These are phyloP conservation scores for Pythium brassicae DNA, from an alignment of 352 stramenopile genomes.

Conservation along the genomic window DNA sequence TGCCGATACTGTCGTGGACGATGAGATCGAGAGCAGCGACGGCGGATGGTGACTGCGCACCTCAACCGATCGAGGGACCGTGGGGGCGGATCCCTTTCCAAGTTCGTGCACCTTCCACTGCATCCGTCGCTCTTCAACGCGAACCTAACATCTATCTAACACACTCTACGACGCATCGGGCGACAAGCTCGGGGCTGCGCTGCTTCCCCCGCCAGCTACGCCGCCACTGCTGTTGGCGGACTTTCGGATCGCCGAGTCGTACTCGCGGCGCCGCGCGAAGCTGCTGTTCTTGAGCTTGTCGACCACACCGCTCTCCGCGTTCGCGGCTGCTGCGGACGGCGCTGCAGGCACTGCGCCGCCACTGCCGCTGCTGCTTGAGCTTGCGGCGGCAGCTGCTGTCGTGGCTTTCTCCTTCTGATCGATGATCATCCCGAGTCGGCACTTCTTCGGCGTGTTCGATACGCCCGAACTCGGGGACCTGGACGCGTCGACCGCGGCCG, in stretches of 20 bases:
- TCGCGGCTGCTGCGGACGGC: background rate
- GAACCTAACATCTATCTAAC: background rate
- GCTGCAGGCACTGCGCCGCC: constrained; percentile 6
- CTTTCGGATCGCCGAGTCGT: constrained; percentile 59
- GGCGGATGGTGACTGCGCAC: constrained; percentile 27
- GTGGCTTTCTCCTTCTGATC: constrained; percentile 50
- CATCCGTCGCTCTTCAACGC: background rate
- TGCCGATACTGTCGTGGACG: constrained; percentile 29
- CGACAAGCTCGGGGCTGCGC: background rate
- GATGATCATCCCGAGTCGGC: constrained; percentile 39
- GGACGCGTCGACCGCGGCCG: background rate
- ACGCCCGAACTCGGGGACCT: constrained; percentile 22
- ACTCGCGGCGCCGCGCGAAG: constrained; percentile 64
- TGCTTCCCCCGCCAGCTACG: background rate
- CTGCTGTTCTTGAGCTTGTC: constrained; percentile 72
- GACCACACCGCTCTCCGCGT: constrained; percentile 1
- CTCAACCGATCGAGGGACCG: too few species aligned
- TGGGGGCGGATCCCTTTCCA: too few species aligned
- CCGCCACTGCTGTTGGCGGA: constrained; percentile 3
- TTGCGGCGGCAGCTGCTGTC: background rate
- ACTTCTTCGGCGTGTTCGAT: constrained; percentile 56
- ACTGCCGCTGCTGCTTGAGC: background rate
- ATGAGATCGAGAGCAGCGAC: constrained; percentile 72
- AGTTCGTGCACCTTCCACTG: background rate
- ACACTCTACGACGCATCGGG: constrained; percentile 6